A percentile compares a stretch with the other conserved stretches of the same genome.
phyloP scores from a whole-genome alignment of 208 protist species.

The Acanthamoeba healyi region DNA sequence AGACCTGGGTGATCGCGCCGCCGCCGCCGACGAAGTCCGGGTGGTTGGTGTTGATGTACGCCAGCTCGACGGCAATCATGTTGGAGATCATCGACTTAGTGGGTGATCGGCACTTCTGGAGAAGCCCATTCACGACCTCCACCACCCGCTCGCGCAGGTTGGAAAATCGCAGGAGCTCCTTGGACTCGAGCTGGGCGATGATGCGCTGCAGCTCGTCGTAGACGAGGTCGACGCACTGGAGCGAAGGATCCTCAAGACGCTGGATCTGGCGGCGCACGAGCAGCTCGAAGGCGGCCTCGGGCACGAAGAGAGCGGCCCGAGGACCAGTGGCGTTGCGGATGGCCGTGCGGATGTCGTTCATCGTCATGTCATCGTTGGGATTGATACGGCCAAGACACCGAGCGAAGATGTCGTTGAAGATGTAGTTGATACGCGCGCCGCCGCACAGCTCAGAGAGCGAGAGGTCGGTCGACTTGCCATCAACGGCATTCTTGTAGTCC shows the following conservation, averaged over 20 bases:
- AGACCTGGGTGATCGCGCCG: constrained; percentile 49
- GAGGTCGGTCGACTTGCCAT: constrained; percentile 94
- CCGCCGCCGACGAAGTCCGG: constrained; percentile 90
- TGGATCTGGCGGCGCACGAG: constrained; percentile 96
- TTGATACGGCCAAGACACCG: constrained; percentile 93
- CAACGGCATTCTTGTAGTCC: constrained; percentile 95
- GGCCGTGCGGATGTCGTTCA: constrained; percentile 96
- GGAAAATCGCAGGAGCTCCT: constrained; percentile 93
- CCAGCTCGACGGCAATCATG: constrained; percentile 95
- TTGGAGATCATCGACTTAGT: constrained; percentile 94
- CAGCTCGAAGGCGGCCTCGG: constrained; percentile 97
- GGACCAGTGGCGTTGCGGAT: constrained; percentile 97
- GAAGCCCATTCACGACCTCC: constrained; percentile 92
- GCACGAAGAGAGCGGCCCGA: constrained; percentile 96
- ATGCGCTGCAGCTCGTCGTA: constrained; percentile 97
- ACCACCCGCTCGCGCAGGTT: constrained; percentile 93
- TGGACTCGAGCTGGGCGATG: constrained; percentile 86
- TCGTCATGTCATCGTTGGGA: constrained; percentile 94
- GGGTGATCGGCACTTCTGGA: constrained; percentile 89
- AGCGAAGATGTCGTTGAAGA: constrained; percentile 96
- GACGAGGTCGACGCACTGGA: constrained; percentile 96
- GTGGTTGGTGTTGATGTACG: constrained; percentile 97
- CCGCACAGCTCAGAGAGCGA: constrained; percentile 92
- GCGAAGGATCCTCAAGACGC: constrained; percentile 91
- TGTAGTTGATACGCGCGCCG: constrained; percentile 97